Evolutionary conservation across 2,329 filamentous ascomycete species (phyloP), one percentile per base, ranked within the genome.

Genomic region (Tolypocladium ovalisporum): DNA sequence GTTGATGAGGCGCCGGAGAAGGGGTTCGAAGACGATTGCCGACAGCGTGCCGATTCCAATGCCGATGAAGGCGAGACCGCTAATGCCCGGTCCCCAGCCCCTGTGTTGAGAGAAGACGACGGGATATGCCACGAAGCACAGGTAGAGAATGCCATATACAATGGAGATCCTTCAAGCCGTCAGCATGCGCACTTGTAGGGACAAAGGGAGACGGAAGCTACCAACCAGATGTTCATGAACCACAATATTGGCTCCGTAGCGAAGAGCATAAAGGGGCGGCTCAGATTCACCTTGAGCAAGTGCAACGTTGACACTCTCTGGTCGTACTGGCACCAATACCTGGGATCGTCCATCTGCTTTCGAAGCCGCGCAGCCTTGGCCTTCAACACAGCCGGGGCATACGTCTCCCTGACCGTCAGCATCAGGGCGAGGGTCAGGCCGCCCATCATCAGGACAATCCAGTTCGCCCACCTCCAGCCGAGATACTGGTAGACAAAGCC

Each of bases 71-170:
- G 90, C 82, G 2, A 97, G 81, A 0, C 92, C 91, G 0, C 86
- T 84, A 39, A 88, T 72, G 1, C 88, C 86, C 0, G 87, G 77
- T 2, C 79, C 79, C 92, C 91, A 97, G 59, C 89, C 89, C 22
- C 92, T 87, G 58, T 81, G 68, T 44, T 87, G 76, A 13, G 79
- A 77, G 71, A 94, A 96, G 58, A 96, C 87, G 59, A 95, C 87
- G 0, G 91, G 91, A 69, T 95, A 95, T 15, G 89, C 90, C 19
- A 95, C 87, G 74, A 96, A 96, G 72, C 90, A 95, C 36, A 96
- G 83, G 66, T 94, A 94, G 1, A 97, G 77, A 44, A 96, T 90
- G 22, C 85, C 89, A 69, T 96, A 96, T 39, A 96, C 83, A 42
- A 96, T 75, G 0, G 88, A 93, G 68, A 92, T 88, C 75, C 85